Conservation (phyloP, 805 yeast genomes). For the Wickerhamomyces rabaulensis region DNA sequence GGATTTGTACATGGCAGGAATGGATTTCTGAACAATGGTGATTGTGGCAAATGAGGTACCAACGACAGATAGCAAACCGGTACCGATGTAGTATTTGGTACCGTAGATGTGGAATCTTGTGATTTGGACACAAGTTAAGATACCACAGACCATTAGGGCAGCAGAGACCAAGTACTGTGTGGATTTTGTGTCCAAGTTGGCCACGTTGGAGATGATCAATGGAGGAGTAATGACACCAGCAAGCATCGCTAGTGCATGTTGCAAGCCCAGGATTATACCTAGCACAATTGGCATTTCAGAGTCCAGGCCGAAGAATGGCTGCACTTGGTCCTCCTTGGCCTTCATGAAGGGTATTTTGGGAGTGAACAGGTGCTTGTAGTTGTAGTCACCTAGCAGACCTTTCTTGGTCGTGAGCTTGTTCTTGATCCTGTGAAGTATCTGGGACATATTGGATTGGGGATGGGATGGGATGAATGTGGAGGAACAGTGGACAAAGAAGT, state of each 20-base stretch:
- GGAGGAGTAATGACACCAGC: constrained; percentile 91
- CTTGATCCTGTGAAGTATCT: neutral
- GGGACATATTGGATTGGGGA: neutral
- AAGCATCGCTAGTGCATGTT: constrained; percentile 85
- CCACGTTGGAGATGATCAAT: constrained; percentile 58
- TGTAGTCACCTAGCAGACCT: constrained; percentile 84
- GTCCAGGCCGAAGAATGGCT: constrained; percentile 80
- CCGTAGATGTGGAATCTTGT: constrained; percentile 71
- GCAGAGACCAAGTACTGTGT: constrained; percentile 68
- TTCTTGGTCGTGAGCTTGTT: constrained; percentile 60
- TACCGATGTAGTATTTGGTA: constrained; percentile 77
- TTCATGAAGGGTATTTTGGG: constrained; percentile 71
- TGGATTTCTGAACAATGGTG: constrained; percentile 66
- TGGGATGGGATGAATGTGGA: no score
- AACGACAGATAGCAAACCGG: constrained; percentile 84
- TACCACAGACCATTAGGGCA: constrained; percentile 63
- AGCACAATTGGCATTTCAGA: constrained; percentile 77
- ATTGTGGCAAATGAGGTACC: constrained; percentile 91
- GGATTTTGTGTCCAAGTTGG: constrained; percentile 45
- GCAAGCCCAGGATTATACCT: constrained; percentile 76
- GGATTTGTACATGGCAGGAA: constrained; percentile 72
- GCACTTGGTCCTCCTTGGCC: constrained; percentile 37
- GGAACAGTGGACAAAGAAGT: constrained; percentile 2
- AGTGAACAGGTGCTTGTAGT: constrained; percentile 72
- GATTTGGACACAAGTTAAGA: constrained; percentile 70